Evolutionary conservation across 2,329 filamentous ascomycete genomes (phyloP), one percentile per base, ranked within the genome.

Genomic region (Paraphaeosphaeria sporulosa): DNA sequence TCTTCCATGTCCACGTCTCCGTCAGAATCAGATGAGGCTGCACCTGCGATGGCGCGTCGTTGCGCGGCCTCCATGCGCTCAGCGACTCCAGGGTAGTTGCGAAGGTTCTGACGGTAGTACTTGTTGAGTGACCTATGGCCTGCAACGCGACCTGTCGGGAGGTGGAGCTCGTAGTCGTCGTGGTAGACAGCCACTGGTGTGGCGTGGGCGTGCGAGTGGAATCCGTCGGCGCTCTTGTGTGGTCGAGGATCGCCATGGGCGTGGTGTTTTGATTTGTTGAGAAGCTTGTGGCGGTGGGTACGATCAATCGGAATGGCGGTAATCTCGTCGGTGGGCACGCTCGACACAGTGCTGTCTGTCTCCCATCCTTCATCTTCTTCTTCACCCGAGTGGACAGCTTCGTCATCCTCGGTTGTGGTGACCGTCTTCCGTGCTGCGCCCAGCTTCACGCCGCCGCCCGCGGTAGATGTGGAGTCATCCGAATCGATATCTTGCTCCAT

Each of bases 41-140:
- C 78, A 19, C 52, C 52, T 55, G 79, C 79, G 63, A 89, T 85
- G 59, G 92, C 85, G 60, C 89, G 83, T 68, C 87, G 88, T 59
- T 92, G 85, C 58, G 89, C 82, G 43, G 91, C 85, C 65, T 90
- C 83, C 59, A 87, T 84, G 56, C 91, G 89, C 79, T 97, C 93
- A 60, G 91, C 90, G 0, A 89, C 81, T 2, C 91, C 89, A 1
- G 93, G 93, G 76, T 97, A 90, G 77, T 88, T 91, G 78, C 90
- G 89, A 46, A 99, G 84, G 79, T 98, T 98, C 81, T 99, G 95
- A 61, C 92, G 89, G 82, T 89, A 99, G 80, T 98, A 98, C 68
- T 87, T 89, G 73, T 91, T 90, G 56, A 97, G 81, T 8, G 92
- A 95, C 50, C 95, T 88, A 77, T 99, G 95, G 42, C 95, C 95